A percentile compares a stretch with the other conserved stretches of the same genome.
These are phyloP conservation scores for Leccinum subtestaceum DNA, from an alignment of 768 basidiomycete genomes.

Conservation along the genomic window DNA sequence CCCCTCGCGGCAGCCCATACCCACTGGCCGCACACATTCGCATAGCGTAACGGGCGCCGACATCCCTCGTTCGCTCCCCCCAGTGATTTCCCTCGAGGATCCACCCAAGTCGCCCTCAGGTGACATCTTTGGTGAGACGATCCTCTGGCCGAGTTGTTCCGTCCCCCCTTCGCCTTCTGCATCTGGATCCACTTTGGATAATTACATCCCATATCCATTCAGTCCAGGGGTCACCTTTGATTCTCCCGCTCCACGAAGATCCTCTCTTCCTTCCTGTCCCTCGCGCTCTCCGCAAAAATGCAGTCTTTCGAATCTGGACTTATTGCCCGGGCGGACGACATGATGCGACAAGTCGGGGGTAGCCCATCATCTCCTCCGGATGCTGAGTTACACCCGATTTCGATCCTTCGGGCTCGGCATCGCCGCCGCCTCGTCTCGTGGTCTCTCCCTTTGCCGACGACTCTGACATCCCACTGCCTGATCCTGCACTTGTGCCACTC, in stretches of 20 bases:
- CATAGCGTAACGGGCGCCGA: constrained; percentile 78
- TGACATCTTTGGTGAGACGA: constrained; percentile 64
- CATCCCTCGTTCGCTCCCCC: constrained; percentile 41
- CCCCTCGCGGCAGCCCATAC: constrained; percentile 28
- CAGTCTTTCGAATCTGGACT: constrained; percentile 77
- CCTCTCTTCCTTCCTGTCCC: constrained; percentile 33
- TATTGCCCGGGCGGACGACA: constrained; percentile 41
- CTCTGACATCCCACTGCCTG: constrained; percentile 25
- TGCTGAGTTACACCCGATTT: neutral
- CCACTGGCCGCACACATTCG: constrained; percentile 63
- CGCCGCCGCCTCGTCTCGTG: constrained; percentile 21
- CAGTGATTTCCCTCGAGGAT: constrained; percentile 23
- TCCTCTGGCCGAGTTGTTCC: constrained; percentile 51
- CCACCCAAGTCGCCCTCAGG: constrained; percentile 28
- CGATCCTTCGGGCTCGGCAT: constrained; percentile 9
- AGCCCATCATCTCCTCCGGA: constrained; percentile 12
- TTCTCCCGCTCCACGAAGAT: constrained; percentile 47
- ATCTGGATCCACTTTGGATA: constrained; percentile 21
- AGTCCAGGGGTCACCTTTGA: constrained; percentile 62
- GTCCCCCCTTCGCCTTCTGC: constrained; percentile 36
- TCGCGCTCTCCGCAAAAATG: constrained; percentile 37
- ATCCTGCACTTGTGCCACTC: constrained; percentile 36
- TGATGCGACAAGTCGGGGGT: constrained; percentile 18
- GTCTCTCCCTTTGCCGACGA: constrained; percentile 30
- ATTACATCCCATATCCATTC: constrained; percentile 53